These are phyloP conservation scores for Backusella macrospora DNA, from an alignment of 192 early-diverging fungal genomes.

Conservation along the genomic window DNA sequence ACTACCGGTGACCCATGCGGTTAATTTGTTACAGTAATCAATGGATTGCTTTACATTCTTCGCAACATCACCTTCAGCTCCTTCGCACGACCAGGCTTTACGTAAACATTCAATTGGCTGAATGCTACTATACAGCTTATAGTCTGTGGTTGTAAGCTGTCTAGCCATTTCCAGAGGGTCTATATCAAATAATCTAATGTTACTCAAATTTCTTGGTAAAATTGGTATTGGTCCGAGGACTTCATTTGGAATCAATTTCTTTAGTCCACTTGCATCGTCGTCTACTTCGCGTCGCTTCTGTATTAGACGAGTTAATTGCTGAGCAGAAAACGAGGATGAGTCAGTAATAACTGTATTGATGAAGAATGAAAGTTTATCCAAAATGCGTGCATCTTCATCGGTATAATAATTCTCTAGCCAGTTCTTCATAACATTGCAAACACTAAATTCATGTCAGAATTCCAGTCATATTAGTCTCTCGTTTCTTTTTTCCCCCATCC, in stretches of 20 bases:
- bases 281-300: conserved; percentile 61
- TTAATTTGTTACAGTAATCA: conserved; percentile 76
- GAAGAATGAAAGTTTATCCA: conserved; percentile 78
- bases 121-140: conserved; percentile 76
- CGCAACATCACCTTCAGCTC: conserved; percentile 62
- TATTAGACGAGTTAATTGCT: conserved; percentile 77
- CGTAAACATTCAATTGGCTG: conserved; percentile 86
- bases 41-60: conserved; percentile 88
- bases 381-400: conserved; percentile 70
- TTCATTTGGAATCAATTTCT: conserved; percentile 64
- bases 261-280: conserved; percentile 54
- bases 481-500: not conserved
- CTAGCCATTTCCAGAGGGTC: conserved; percentile 93
- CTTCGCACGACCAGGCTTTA: conserved; percentile 79
- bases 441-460: conserved; percentile 42
- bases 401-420: conserved; percentile 95
- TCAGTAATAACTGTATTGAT: conserved; percentile 70
- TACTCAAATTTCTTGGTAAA: conserved; percentile 76
- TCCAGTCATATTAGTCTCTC: too few species aligned
- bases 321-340: conserved; percentile 66
- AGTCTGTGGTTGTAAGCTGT: conserved; percentile 91
- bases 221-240: conserved; percentile 74
- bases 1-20: conserved; percentile 83
- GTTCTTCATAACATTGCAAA: conserved; percentile 93
- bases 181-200: conserved; percentile 81